Evolutionary conservation across 2,329 filamentous ascomycete genomes (phyloP).

Genomic region (Aspergillus sp.): DNA sequence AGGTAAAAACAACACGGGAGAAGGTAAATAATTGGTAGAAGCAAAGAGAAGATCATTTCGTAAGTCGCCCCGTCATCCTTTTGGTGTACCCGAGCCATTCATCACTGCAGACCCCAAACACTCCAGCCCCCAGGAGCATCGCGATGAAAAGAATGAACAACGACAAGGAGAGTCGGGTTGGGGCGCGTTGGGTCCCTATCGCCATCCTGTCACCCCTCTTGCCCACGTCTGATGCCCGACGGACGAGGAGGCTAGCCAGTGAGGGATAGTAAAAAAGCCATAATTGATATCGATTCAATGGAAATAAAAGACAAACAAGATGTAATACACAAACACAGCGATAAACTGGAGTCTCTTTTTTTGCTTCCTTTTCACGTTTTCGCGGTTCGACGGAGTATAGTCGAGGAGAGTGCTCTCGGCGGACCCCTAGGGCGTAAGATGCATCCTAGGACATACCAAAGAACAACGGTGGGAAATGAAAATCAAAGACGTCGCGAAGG

Average conservation of each 20-base stretch:
- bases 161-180: background rate
- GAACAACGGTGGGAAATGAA: background rate
- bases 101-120: background rate
- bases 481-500: background rate
- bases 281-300: conserved; percentile 7
- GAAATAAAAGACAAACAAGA: conserved; percentile 6
- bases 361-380: background rate
- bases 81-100: background rate
- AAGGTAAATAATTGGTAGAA: background rate
- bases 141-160: background rate
- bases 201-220: background rate
- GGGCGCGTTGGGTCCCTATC: background rate
- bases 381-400: background rate
- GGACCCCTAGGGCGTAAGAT: background rate
- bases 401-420: background rate
- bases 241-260: background rate
- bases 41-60: background rate
- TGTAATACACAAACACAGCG: background rate
- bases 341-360: background rate
- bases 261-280: background rate
- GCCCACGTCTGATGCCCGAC: background rate
- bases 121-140: background rate
- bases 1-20: conserved; percentile 8
- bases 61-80: background rate
- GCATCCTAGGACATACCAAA: no score